Percentiles rank a stretch among this genome's conserved stretches.
phyloP scores from a whole-genome alignment of 1,284 basidiomycete genomes.

The Malassezia sympodialis region DNA sequence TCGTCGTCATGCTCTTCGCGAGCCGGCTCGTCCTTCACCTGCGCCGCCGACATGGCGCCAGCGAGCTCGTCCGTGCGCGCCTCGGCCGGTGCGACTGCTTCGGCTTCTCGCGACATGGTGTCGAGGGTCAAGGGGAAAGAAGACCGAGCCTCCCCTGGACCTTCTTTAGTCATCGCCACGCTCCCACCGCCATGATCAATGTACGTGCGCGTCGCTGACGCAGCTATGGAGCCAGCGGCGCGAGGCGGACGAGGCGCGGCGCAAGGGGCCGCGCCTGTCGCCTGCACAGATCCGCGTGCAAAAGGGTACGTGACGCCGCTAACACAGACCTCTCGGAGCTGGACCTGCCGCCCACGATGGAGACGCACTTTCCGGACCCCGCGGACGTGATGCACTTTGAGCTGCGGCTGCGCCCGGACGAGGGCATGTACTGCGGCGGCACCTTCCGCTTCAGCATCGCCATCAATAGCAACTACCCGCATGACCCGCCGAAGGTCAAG shows the following conservation, averaged over 20 bases:
- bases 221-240: constrained; percentile 46
- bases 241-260: constrained; percentile 39
- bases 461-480: constrained; percentile 96
- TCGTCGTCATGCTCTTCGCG: constrained; percentile 26
- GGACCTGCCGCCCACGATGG: constrained; percentile 90
- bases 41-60: neutral
- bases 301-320: constrained; percentile 61
- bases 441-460: constrained; percentile 84
- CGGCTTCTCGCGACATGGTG: constrained; percentile 6
- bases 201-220: constrained; percentile 3
- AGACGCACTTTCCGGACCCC: constrained; percentile 81
- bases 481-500: constrained; percentile 97
- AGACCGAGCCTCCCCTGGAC: neutral
- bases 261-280: constrained; percentile 62
- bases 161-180: constrained; percentile 10
- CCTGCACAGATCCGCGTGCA: constrained; percentile 95
- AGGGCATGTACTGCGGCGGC: constrained; percentile 97
- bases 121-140: neutral
- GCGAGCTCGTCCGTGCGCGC: constrained; percentile 1
- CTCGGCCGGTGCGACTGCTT: neutral
- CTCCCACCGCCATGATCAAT: constrained; percentile 19
- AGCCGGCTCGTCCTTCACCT: constrained; percentile 10
- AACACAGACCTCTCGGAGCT: constrained; percentile 82
- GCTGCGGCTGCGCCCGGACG: constrained; percentile 88
- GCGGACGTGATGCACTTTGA: constrained; percentile 89